Evolutionary conservation across 257 asterid genomes (phyloP).

Genomic region (Paraleonurus japonicus): DNA sequence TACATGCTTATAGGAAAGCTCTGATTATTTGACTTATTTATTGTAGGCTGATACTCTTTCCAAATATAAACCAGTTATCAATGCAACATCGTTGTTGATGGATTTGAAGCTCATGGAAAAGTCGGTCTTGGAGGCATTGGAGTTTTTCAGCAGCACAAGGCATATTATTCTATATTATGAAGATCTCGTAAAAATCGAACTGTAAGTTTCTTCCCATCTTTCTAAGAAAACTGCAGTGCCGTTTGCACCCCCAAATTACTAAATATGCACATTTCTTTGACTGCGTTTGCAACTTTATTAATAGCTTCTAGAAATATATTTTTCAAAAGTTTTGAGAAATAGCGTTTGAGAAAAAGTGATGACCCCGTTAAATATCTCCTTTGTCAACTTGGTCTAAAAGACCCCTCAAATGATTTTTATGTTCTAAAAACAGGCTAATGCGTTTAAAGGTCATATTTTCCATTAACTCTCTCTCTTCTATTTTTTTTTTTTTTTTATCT

Average conservation of each 20-base stretch:
- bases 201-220: conserved; percentile 39
- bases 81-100: conserved; percentile 46
- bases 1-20: not conserved
- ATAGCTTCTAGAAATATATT: not conserved
- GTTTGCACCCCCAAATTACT: not conserved
- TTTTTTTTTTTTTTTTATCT: not conserved
- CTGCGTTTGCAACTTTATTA: not conserved
- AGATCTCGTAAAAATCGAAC: conserved; percentile 75
- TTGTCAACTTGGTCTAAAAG: not conserved
- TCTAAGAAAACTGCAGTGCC: not conserved
- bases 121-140: conserved; percentile 48
- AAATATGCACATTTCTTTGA: not conserved
- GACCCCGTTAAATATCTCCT: not conserved
- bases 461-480: too few relatives aligned
- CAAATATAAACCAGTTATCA: conserved; percentile 67
- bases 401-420: too few relatives aligned
- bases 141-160: conserved; percentile 63
- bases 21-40: conserved; percentile 11
- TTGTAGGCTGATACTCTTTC: conserved; percentile 78
- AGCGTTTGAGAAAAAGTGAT: too few relatives aligned
- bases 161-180: conserved; percentile 78
- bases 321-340: too few relatives aligned
- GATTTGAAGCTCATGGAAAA: conserved; percentile 70
- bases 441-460: not conserved
- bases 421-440: not conserved